Conservation (phyloP, 208 protist genomes). For the Giardia muris region DNA sequence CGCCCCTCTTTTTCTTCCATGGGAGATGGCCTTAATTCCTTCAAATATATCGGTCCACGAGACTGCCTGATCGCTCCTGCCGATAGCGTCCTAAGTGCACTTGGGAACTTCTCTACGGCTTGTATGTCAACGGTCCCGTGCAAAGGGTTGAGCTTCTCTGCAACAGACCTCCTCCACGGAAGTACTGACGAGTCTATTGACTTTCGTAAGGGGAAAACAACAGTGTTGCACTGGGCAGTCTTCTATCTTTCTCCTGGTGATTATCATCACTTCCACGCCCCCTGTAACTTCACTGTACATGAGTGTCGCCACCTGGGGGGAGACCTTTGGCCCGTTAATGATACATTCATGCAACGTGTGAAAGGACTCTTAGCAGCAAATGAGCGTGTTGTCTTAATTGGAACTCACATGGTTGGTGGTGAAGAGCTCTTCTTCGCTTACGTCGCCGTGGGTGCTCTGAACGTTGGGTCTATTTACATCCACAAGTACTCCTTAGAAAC, state of each 20-base stretch:
- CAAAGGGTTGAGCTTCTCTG: background rate
- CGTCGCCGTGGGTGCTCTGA: background rate
- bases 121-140: background rate
- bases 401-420: background rate
- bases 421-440: background rate
- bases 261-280: constrained; percentile 3
- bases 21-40: background rate
- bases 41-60: background rate
- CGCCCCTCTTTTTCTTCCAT: background rate
- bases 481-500: background rate
- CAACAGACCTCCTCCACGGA: background rate
- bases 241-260: background rate
- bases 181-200: background rate
- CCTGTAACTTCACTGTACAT: background rate
- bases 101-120: background rate
- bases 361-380: background rate
- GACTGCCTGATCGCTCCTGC: background rate
- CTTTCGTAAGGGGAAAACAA: background rate
- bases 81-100: background rate
- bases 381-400: background rate
- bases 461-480: background rate
- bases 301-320: background rate
- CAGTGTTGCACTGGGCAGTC: background rate
- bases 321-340: background rate
- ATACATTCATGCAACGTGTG: background rate